Evolutionary conservation across 2,329 filamentous ascomycete genomes (phyloP), one percentile per base, ranked within the genome.

Genomic region (Clonostachys rosea): DNA sequence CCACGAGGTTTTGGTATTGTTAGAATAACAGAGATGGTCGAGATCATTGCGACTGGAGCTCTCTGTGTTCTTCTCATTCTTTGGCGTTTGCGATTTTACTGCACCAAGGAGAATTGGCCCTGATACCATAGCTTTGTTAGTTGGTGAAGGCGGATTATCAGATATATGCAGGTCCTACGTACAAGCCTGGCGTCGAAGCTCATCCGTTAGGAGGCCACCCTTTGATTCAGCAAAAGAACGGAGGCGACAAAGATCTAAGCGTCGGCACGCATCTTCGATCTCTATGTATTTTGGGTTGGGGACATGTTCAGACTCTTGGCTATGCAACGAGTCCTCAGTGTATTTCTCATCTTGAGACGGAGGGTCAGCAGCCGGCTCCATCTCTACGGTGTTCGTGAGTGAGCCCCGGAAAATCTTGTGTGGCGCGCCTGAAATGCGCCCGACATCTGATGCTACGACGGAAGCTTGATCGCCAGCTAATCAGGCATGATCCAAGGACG

Each of bases 121-220:
- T 48, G 13, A 42, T 20, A 44, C 9, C 24, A 9, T 2, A 10
- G 9, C 24, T 30, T 9, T 30, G 24, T 30, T 30, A 30, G 24
- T 30, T 30, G 24, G 24, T 30, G 24, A 30, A 30, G 24, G 9
- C 24, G 24, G 43, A 34, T 34, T 24, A 43, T 36, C 39, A n/a
- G 3, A 34, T n/a, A 33, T 13, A 20, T 35, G 54, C 52, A 34
- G 9, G 24, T 30, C 24, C 24, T 30, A 30, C 88, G 68, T 79
- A 95, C 92, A 96, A 55, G 89, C 90, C 64, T 74, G 70, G 59
- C 80, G 79, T 54, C 91, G 85, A 52, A 94, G 65, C 30, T 74
- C 68, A 61, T 91, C 86, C 17, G 74, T 76, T 47, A 89, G 60
- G 52, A 90, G 76, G 16, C 87, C 87, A n/a, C 83, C 86, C 46